Conservation (phyloP, 2,329 filamentous ascomycete genomes). For the Plectosphaerella sp. region DNA sequence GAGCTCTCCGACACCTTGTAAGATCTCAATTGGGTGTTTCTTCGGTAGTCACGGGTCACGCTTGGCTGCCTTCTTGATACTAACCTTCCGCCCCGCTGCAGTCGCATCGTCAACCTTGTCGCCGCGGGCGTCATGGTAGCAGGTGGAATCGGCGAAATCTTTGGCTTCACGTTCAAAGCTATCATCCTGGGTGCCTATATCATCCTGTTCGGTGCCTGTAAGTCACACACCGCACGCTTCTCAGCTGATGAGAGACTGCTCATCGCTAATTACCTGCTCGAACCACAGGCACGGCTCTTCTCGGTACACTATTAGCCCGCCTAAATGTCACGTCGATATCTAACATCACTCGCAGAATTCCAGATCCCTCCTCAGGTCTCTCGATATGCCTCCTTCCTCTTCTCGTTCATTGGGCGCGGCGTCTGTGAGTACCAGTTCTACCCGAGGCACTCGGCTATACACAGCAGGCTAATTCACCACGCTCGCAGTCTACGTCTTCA, state of each 20-base stretch:
- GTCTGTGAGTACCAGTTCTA: constrained; percentile 63
- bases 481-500: constrained; percentile 83
- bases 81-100: constrained; percentile 31
- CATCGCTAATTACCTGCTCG: no score
- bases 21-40: constrained; percentile 29
- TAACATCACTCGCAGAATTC: constrained; percentile 58
- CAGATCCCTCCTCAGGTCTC: constrained; percentile 90
- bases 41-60: constrained; percentile 24
- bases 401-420: constrained; percentile 94
- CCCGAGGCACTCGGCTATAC: constrained; percentile 2
- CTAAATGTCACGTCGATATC: not conserved
- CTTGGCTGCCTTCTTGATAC: not conserved
- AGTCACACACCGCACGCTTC: constrained; percentile 19
- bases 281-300: constrained; percentile 58
- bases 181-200: constrained; percentile 83
- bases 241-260: no score
- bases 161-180: constrained; percentile 53
- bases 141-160: constrained; percentile 74
- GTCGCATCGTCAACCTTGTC: constrained; percentile 90
- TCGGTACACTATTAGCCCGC: constrained; percentile 39
- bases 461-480: not conserved
- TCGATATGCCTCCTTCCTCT: constrained; percentile 94
- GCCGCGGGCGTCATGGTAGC: constrained; percentile 84
- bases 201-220: constrained; percentile 84
- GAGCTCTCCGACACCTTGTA: constrained; percentile 92